A percentile compares a stretch with the other conserved stretches of the same genome.
These are phyloP conservation scores for Arthrobotrys sphaeroides DNA, from an alignment of 2,329 filamentous ascomycete species.

Conservation along the genomic window DNA sequence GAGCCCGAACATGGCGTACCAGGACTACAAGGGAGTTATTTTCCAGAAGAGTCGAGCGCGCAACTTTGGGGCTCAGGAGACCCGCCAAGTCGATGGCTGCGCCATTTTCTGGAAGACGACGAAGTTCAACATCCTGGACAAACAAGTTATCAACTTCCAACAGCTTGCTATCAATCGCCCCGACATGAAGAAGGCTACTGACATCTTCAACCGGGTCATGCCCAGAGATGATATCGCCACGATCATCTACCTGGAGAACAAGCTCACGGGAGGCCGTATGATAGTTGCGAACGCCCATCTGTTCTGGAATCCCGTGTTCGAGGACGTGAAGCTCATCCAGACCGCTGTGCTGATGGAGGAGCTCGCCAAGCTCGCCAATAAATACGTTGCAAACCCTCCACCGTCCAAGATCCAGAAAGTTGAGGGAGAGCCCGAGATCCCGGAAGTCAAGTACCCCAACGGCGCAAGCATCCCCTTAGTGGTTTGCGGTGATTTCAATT, in stretches of 20 bases:
- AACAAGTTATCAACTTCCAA: conserved; percentile 91
- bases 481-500: conserved; percentile 97
- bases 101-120: conserved; percentile 95
- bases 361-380: conserved; percentile 83
- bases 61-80: conserved; percentile 90
- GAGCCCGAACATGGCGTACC: conserved; percentile 81
- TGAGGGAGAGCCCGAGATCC: conserved; percentile 63
- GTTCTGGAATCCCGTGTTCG: conserved; percentile 89
- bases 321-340: conserved; percentile 96
- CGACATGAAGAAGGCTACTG: conserved; percentile 96
- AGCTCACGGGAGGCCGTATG: conserved; percentile 84
- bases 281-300: conserved; percentile 95
- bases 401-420: conserved; percentile 51
- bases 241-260: conserved; percentile 90
- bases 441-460: conserved; percentile 77
- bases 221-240: conserved; percentile 97
- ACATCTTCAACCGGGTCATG: conserved; percentile 99
- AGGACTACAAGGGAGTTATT: conserved; percentile 92
- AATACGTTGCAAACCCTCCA: conserved; percentile 68
- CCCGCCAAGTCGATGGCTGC: conserved; percentile 90
- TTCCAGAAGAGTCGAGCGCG: conserved; percentile 89
- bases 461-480: conserved; percentile 89
- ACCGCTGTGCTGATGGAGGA: conserved; percentile 95
- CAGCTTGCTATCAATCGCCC: conserved; percentile 91
- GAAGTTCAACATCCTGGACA: conserved; percentile 93